These are phyloP conservation scores for Pseudogymnoascus sp. DNA, from an alignment of 2,329 filamentous ascomycete genomes.

Conservation along the genomic window DNA sequence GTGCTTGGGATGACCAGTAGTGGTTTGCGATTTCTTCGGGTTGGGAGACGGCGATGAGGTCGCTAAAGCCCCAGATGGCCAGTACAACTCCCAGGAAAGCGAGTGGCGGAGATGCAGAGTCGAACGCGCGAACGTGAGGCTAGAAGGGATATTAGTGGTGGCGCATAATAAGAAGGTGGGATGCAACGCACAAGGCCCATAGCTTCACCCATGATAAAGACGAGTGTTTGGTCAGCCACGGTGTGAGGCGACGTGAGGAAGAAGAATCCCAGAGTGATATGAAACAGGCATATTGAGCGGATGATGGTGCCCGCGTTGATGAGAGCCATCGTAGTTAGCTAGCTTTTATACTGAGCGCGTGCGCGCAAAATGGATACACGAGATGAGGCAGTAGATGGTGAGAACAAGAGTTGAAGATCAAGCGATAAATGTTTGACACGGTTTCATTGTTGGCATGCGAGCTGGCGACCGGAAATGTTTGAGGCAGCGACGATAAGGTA, in stretches of 20 bases:
- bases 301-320: constrained; percentile 76
- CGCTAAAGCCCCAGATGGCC: constrained; percentile 51
- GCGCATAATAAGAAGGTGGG: not conserved
- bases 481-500: constrained; percentile 6
- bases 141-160: constrained; percentile 27
- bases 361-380: not conserved
- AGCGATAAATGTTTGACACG: constrained; percentile 1
- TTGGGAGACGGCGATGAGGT: constrained; percentile 59
- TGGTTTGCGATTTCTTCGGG: constrained; percentile 58
- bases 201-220: constrained; percentile 74
- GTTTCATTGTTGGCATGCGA: constrained; percentile 9
- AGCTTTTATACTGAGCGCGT: not conserved
- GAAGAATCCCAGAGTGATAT: constrained; percentile 76
- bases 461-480: not conserved
- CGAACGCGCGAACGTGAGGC: constrained; percentile 62
- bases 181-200: constrained; percentile 63
- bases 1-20: constrained; percentile 60
- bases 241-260: constrained; percentile 67
- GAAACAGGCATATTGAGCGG: constrained; percentile 73
- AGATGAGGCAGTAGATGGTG: not conserved
- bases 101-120: constrained; percentile 60
- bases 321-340: constrained; percentile 57
- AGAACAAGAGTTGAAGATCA: not conserved
- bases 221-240: constrained; percentile 71
- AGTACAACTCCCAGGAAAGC: constrained; percentile 67